Percentiles rank a stretch among this genome's conserved stretches.
phyloP scores from a whole-genome alignment of 495 filamentous ascomycete genomes.

The Lasiosphaeris hirsuta region DNA sequence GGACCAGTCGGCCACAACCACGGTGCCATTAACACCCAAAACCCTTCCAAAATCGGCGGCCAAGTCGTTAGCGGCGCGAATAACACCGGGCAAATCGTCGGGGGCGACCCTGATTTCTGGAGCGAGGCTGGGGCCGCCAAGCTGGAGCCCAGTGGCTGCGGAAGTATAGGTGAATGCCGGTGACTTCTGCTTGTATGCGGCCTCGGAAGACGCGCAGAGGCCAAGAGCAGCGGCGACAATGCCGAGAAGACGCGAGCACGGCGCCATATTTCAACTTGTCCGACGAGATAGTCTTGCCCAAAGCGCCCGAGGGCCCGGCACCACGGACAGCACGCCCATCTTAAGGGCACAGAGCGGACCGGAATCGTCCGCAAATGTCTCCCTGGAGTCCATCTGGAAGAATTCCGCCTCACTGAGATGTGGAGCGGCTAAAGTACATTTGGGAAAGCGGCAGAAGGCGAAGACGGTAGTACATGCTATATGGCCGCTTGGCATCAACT shows the following conservation, averaged over 20 bases:
- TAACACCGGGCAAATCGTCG: constrained; percentile 45
- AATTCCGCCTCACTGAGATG: not conserved
- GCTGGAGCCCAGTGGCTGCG: constrained; percentile 17
- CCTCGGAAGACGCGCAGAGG: constrained; percentile 2
- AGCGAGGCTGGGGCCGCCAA: constrained; percentile 22
- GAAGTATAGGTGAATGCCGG: constrained; percentile 24
- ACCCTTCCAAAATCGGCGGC: constrained; percentile 53
- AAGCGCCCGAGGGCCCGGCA: too few species aligned
- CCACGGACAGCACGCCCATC: not conserved
- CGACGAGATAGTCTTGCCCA: not conserved
- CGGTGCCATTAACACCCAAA: constrained; percentile 40
- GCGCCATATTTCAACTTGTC: not conserved
- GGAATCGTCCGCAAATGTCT: not conserved
- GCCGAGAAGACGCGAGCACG: constrained; percentile 10
- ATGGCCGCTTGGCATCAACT: constrained; percentile 6
- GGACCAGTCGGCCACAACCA: constrained; percentile 27
- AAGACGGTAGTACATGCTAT: constrained; percentile 4
- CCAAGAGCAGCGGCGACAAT: constrained; percentile 7
- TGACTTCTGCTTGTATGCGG: constrained; percentile 15
- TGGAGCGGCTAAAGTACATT: constrained; percentile 3
- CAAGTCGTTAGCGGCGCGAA: constrained; percentile 45
- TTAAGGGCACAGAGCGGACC: not conserved
- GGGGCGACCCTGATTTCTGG: constrained; percentile 30
- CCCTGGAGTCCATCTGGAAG: constrained; percentile 5
- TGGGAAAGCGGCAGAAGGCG: constrained; percentile 1